Base-by-base conservation (phyloP, 495 filamentous ascomycete species). In the Penicillium lagena region DNA sequence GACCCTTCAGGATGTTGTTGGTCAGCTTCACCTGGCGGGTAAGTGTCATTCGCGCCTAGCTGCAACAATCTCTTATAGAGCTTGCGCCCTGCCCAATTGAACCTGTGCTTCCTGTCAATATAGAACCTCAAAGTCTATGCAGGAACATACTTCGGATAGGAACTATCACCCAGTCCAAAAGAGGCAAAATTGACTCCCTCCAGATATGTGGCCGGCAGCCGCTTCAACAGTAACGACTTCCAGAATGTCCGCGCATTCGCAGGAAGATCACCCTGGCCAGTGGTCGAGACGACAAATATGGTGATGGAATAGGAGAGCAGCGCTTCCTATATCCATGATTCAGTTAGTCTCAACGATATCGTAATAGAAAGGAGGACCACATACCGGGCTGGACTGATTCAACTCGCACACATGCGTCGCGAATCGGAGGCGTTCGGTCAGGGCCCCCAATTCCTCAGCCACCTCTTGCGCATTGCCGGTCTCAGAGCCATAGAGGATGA, bases 121-220 rank as follows among this genome's bases (percentile, higher is more conserved):
- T 50, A 12, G 32, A 6, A 35, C 12, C 22, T 29, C 4, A 45
- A 9, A 9, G 7, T 5, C 9, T 12, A 28, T 7, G 9, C 0
- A 4, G 11, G 12, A 33, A 45, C 66, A 45, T 73, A 91, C 86
- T 91, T 89, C 5, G 82, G 78, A 76, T 99, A 99, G 2, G 89
- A 93, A 53, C 84, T 95, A 65, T 99, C 90, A 1, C 93, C 93
- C 12, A 96, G 74, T 7, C 93, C 94, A 72, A 99, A 96, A 0
- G 81, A 83, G 12, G 86, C 78, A 63, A 95, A 95, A 1, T 71
- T 70, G 13, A 94, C 68, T 15, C 71, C 68, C 12, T 64, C 54
- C 35, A 99, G 70, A 53, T 79, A 90, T 41, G 77, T 81, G 14
- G 78, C 66, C 28, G 82, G 81, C 29, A 99, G 78, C 51, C 81